Percentiles rank a stretch among this genome's conserved stretches.
phyloP scores from a whole-genome alignment of 495 filamentous ascomycete genomes.

The Echria macrotheca region DNA sequence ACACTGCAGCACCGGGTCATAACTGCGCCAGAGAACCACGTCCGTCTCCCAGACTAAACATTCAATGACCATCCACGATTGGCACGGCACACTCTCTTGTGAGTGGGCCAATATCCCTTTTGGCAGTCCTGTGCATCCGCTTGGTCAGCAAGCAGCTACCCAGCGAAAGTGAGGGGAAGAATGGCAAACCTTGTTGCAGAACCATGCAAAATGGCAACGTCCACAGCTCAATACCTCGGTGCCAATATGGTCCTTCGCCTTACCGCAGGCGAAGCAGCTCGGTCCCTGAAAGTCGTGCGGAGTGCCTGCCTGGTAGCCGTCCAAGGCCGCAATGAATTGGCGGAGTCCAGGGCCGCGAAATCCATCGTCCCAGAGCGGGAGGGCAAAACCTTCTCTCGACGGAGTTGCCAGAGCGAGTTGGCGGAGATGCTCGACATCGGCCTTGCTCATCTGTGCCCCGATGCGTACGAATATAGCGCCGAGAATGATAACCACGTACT shows the following conservation, averaged over 20 bases:
- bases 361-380: constrained; percentile 4
- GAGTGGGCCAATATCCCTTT: not conserved
- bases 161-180: not conserved
- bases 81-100: not conserved
- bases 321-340: constrained; percentile 18
- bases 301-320: constrained; percentile 10
- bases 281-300: constrained; percentile 14
- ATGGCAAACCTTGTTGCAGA: constrained; percentile 15
- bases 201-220: constrained; percentile 9
- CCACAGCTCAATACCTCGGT: constrained; percentile 6
- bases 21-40: no score
- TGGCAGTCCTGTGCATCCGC: constrained; percentile 2
- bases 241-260: constrained; percentile 7
- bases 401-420: constrained; percentile 3
- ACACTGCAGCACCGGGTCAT: no score
- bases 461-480: constrained; percentile 16
- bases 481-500: constrained; percentile 15
- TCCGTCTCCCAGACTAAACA: no score
- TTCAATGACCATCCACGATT: not conserved
- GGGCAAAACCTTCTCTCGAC: constrained; percentile 2
- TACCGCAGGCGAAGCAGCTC: constrained; percentile 14
- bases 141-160: not conserved
- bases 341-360: constrained; percentile 16
- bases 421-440: constrained; percentile 11
- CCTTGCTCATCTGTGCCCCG: constrained; percentile 15